Evolutionary conservation across 1,139 yeast genomes (phyloP), one percentile per base, ranked within the genome.

Genomic region (Pichia sp.): DNA sequence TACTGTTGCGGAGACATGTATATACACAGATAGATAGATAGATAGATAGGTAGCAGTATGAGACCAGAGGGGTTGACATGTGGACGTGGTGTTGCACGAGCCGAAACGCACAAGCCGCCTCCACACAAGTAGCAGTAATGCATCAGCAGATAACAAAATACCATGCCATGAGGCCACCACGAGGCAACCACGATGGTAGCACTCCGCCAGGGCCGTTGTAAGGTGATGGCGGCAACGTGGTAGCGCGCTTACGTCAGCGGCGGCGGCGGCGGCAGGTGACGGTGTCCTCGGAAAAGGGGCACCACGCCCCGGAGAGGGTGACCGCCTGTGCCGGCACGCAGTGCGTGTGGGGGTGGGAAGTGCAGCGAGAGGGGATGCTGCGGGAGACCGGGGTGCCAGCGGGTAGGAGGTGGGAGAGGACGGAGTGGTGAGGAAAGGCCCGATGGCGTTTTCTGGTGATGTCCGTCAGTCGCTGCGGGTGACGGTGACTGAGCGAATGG

Each of bases 281-380:
- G 31, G 16, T 23, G n/a, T 42, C 16, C 29, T 41, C 31, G 29
- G 32, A 41, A 40, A 26, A 16, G 42, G 41, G 16, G 30, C n/a
- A 42, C 30, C 13, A 46, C 42, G 49, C 36, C 49, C 49, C 49
- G 49, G 49, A 23, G 49, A 46, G n/a, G 10, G 29, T 46, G 49
- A 31, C 29, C 32, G 32, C 31, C n/a, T 31, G 31, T 19, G 16
- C 29, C 41, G 42, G 40, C 38, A 40, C 34, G 26, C n/a, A 5
- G 45, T 30, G 15, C 7, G 45, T 30, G 15, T 11, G 23, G 31
- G 38, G 11, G 19, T 15, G 36, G 23, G 19, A n/a, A 11, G 44
- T 10, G 7, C 42, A 29, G 43, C 10, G 43, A 4, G 43, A 16
- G n/a, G 43, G 16, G 15, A 8, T 2, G 15, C 8, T n/a, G 43